Percentiles rank a stretch among this genome's conserved stretches.
Conservation (phyloP, 257 asterid species). For the Handroanthus guayacan region DNA sequence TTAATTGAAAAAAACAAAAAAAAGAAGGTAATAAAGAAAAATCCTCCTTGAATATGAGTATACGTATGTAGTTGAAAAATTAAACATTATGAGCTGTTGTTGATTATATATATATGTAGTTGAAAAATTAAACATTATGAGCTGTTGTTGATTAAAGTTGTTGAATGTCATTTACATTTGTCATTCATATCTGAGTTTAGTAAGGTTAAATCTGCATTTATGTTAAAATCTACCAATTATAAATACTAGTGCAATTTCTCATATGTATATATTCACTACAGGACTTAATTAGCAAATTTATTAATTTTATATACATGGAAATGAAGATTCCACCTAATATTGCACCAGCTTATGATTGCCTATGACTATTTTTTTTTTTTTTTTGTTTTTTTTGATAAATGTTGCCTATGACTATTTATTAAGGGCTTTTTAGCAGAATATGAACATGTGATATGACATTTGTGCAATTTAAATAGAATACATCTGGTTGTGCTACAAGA, state of each 20-base stretch:
- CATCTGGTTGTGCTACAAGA: background rate
- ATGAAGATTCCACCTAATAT: constrained; percentile 27
- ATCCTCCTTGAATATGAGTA: constrained; percentile 24
- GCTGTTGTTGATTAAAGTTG: background rate
- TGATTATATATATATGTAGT: background rate
- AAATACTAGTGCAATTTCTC: background rate
- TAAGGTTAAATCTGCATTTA: constrained; percentile 31
- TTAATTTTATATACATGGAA: constrained; percentile 25
- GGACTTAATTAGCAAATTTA: background rate
- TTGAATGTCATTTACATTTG: background rate
- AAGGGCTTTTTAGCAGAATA: background rate
- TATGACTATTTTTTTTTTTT: constrained; percentile 33
- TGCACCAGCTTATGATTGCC: constrained; percentile 30
- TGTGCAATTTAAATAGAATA: background rate
- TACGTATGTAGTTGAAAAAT: constrained; percentile 11
- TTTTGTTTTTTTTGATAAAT: too few species aligned
- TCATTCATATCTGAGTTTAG: background rate
- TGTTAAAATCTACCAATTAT: constrained; percentile 38
- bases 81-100: background rate
- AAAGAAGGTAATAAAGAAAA: background rate
- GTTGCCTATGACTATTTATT: too few species aligned
- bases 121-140: constrained; percentile 26
- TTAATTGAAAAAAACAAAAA: background rate
- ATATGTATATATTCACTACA: background rate
- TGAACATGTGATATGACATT: background rate